Conservation (phyloP, 2,329 filamentous ascomycete species). For the Calonectria ilicicola region DNA sequence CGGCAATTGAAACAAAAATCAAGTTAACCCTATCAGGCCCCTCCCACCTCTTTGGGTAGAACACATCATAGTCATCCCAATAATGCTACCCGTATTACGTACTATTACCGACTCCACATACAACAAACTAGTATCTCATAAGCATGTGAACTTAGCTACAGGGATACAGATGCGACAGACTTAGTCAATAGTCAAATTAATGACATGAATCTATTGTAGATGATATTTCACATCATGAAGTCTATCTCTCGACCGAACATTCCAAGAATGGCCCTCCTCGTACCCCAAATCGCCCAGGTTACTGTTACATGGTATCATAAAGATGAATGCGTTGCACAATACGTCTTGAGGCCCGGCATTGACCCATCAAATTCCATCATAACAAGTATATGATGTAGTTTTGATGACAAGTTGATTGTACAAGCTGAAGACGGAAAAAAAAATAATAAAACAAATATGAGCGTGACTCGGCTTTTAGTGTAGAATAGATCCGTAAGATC, state of each 20-base stretch:
- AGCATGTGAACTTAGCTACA: not conserved
- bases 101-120: not conserved
- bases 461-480: constrained; percentile 5
- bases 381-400: constrained; percentile 32
- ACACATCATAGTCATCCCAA: not conserved
- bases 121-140: not conserved
- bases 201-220: constrained; percentile 26
- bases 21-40: not conserved
- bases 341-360: constrained; percentile 22
- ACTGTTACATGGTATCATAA: constrained; percentile 44
- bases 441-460: constrained; percentile 9
- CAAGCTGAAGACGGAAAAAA: constrained; percentile 19
- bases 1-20: constrained; percentile 43
- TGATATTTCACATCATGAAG: constrained; percentile 37
- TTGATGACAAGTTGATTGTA: constrained; percentile 29
- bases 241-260: constrained; percentile 29
- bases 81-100: not conserved
- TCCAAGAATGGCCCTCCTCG: constrained; percentile 15
- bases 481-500: constrained; percentile 26
- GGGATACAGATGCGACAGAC: not conserved
- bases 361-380: constrained; percentile 31
- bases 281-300: constrained; percentile 20
- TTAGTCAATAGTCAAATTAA: not conserved
- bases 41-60: not conserved
- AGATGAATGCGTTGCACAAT: constrained; percentile 35